Evolutionary conservation across 352 stramenopile species (phyloP), one percentile per base, ranked within the genome.

Genomic region (Thalassiosira exigua): DNA sequence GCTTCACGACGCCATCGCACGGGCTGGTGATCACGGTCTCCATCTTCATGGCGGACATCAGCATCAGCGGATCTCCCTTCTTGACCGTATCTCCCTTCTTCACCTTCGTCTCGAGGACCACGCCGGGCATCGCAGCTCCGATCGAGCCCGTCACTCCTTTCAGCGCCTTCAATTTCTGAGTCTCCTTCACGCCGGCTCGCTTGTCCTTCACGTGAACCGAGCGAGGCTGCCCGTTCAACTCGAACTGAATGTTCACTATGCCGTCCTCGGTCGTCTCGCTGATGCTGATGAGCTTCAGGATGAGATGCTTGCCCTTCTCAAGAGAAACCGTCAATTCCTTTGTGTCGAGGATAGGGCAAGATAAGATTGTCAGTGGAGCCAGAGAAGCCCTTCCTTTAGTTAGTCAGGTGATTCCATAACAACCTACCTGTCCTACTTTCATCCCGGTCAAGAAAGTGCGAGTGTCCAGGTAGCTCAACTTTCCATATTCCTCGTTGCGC

Each of bases 281-380:
- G 14, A 98, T 87, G 29, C 91, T 93, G 48, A 97, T 94, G 19
- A 98, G 32, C 74, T 98, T 98, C 29, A 99, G 92, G 70, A 98
- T 98, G 53, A 99, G 90, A 30, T 95, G 96, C 91, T 99, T 98
- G 60, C 97, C 97, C 69, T 98, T 91, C 79, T 98, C 96, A 58
- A 99, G 95, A 76, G 94, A 87, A 48, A 97, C 85, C 1, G 65
- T 71, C 14, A 95, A 60, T 70, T 96, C 91, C n/a, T n/a, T n/a
- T n/a, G n/a, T n/a, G n/a, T n/a, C n/a, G n/a, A n/a, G n/a, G n/a
- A n/a, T n/a, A n/a, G n/a, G n/a, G n/a, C n/a, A n/a, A n/a, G n/a
- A n/a, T n/a, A n/a, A n/a, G n/a, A n/a, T n/a, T n/a, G n/a, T n/a
- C n/a, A n/a, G n/a, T n/a, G n/a, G n/a, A n/a, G n/a, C n/a, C n/a